These are phyloP conservation scores for Isatis lusitanica DNA, from an alignment of 441 rosid genomes.

Conservation along the genomic window DNA sequence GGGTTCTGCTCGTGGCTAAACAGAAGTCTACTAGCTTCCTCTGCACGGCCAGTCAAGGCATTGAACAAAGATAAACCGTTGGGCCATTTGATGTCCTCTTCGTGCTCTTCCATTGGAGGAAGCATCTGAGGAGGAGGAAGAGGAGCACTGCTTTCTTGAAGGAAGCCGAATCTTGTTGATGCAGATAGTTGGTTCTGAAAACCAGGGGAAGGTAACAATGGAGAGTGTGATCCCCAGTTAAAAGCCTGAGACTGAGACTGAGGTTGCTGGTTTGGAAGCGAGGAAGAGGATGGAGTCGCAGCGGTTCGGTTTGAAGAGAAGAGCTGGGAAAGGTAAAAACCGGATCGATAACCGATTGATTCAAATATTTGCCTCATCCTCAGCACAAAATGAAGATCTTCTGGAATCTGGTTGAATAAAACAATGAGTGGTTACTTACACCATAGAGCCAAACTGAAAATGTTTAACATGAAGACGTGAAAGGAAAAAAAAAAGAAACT, in stretches of 20 bases:
- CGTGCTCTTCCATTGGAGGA: constrained; percentile 71
- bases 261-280: constrained; percentile 51
- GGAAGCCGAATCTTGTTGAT: constrained; percentile 46
- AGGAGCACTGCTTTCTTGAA: constrained; percentile 59
- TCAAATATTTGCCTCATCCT: constrained; percentile 94
- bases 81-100: constrained; percentile 91
- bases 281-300: constrained; percentile 46
- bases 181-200: constrained; percentile 56
- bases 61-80: constrained; percentile 75
- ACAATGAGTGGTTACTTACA: neutral
- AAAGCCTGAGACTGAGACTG: constrained; percentile 58
- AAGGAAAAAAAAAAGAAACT: constrained; percentile 38
- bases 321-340: constrained; percentile 87
- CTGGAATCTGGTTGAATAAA: constrained; percentile 58
- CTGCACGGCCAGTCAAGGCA: constrained; percentile 69
- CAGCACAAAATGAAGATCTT: constrained; percentile 95
- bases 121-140: constrained; percentile 63
- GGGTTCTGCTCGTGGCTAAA: constrained; percentile 57
- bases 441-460: neutral
- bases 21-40: constrained; percentile 62
- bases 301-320: constrained; percentile 64
- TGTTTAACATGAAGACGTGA: neutral
- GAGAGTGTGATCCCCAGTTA: constrained; percentile 69
- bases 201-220: constrained; percentile 62
- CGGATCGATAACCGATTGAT: constrained; percentile 87